Evolutionary conservation across 163 green algal genomes (phyloP), one percentile per base, ranked within the genome.

Genomic region (Chlorella variabilis): DNA sequence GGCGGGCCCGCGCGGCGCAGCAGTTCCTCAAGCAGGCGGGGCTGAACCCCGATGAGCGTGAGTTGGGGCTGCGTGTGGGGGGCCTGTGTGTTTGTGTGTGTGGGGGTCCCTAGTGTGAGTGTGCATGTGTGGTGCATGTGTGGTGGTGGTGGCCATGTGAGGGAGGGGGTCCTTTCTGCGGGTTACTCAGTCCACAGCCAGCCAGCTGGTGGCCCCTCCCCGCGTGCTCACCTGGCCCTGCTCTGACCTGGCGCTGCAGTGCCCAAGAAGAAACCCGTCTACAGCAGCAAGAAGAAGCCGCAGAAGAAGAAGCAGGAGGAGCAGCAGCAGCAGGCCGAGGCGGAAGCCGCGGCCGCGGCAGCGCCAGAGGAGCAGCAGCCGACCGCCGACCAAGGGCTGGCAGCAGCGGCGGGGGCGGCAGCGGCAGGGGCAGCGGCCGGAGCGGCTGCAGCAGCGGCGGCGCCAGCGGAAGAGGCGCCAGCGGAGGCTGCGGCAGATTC

Each of bases 181-280:
- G n/a, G n/a, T n/a, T n/a, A n/a, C n/a, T n/a, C n/a, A n/a, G n/a
- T n/a, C n/a, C n/a, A n/a, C n/a, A n/a, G n/a, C n/a, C n/a, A n/a
- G n/a, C n/a, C n/a, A n/a, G n/a, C n/a, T n/a, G n/a, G n/a, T n/a
- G n/a, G n/a, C n/a, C n/a, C n/a, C n/a, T n/a, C n/a, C n/a, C n/a
- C n/a, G n/a, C n/a, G n/a, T n/a, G n/a, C n/a, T n/a, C n/a, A n/a
- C n/a, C n/a, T n/a, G n/a, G n/a, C n/a, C n/a, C n/a, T n/a, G n/a
- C n/a, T n/a, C n/a, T n/a, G n/a, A n/a, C n/a, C n/a, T n/a, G n/a
- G n/a, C n/a, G n/a, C n/a, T 70, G 61, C 78, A 54, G 48, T 56
- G 42, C 75, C 80, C 6, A 90, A 90, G 62, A 96, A 96, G 89
- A 96, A 97, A 87, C 91, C 94, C 2, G 91, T 98, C 31, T 97